Evolutionary conservation across 1,139 yeast species (phyloP).

Genomic region (Blastobotrys capitulatus): DNA sequence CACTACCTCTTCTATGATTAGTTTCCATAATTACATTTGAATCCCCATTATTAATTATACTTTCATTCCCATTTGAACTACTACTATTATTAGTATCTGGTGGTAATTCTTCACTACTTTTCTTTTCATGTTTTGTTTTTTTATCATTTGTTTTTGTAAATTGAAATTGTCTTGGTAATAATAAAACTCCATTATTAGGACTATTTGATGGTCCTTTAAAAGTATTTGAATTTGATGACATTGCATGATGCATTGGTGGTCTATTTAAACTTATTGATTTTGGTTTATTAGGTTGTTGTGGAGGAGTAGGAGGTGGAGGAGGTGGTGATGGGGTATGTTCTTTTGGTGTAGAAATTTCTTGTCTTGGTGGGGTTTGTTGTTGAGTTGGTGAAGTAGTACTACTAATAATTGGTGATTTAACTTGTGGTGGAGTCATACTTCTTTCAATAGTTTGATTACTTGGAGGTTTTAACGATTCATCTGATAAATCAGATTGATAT

Average conservation of each 20-base stretch:
- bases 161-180: constrained; percentile 29
- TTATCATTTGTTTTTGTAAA: constrained; percentile 13
- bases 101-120: neutral
- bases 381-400: too few relatives aligned
- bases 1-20: neutral
- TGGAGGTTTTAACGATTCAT: too few relatives aligned
- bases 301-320: neutral
- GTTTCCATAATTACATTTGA: neutral
- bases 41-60: neutral
- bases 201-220: constrained; percentile 8
- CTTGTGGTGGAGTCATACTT: too few relatives aligned
- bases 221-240: neutral
- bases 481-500: too few relatives aligned
- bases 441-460: too few relatives aligned
- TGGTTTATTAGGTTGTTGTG: neutral
- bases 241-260: constrained; percentile 2
- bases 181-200: constrained; percentile 27
- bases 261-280: neutral
- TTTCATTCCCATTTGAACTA: neutral
- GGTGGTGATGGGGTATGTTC: too few relatives aligned
- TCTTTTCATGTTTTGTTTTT: neutral
- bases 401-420: too few relatives aligned
- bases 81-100: neutral
- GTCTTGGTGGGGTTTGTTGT: too few relatives aligned
- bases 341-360: too few relatives aligned